phyloP scores from a whole-genome alignment of 441 rosid genomes.

The Theobroma grandiflorum region DNA sequence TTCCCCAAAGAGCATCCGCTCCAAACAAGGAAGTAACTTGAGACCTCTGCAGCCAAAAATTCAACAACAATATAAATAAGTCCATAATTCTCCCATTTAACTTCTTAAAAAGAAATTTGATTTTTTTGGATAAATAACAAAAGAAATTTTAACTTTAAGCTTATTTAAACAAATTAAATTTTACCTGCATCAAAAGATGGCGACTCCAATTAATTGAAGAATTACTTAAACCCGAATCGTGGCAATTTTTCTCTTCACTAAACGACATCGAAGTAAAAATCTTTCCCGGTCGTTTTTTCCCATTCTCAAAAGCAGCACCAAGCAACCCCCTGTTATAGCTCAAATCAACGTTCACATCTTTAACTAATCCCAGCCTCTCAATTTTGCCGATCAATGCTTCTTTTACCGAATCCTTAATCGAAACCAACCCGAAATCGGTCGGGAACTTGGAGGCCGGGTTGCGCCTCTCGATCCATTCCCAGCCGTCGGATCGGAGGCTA shows the following conservation, averaged over 20 bases:
- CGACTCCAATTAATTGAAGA: slow-evolving; percentile 82
- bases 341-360: slow-evolving; percentile 80
- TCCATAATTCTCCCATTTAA: neutral
- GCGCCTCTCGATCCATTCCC: slow-evolving; percentile 89
- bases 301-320: slow-evolving; percentile 66
- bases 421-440: slow-evolving; percentile 84
- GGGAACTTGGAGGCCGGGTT: slow-evolving; percentile 81
- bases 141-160: neutral
- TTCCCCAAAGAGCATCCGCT: slow-evolving; percentile 89
- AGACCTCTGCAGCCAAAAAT: slow-evolving; percentile 62
- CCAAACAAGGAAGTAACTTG: slow-evolving; percentile 97
- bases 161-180: neutral
- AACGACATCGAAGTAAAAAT: slow-evolving; percentile 90
- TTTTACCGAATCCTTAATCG: slow-evolving; percentile 57
- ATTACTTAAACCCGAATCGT: slow-evolving; percentile 53
- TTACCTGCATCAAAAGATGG: slow-evolving; percentile 77
- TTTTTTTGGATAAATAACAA: too few relatives aligned
- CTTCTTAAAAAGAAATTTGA: neutral
- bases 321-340: slow-evolving; percentile 77
- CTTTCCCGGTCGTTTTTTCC: slow-evolving; percentile 88
- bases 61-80: slow-evolving; percentile 18
- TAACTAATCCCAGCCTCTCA: slow-evolving; percentile 66
- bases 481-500: slow-evolving; percentile 57
- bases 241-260: slow-evolving; percentile 47
- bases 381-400: slow-evolving; percentile 61